phyloP scores from a whole-genome alignment of 2,329 filamentous ascomycete species.

The Zymoseptoria ardabiliae region DNA sequence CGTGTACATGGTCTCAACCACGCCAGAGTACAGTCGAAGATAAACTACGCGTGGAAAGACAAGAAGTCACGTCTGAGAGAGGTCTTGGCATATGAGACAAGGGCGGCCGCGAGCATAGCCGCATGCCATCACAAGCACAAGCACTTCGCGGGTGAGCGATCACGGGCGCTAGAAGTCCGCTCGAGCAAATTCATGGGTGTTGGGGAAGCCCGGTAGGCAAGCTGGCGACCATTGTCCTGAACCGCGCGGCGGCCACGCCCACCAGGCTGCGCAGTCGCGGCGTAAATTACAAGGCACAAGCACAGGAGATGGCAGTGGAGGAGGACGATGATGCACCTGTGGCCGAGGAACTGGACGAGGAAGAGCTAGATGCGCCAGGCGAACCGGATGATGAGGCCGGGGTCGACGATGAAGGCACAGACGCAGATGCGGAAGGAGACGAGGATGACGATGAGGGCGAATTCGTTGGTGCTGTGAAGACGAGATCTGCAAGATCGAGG shows the following conservation, averaged over 20 bases:
- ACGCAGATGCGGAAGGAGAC: slow-evolving; percentile 46
- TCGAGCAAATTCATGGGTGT: slow-evolving; percentile 15
- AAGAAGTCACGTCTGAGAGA: slow-evolving; percentile 9
- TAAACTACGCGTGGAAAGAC: slow-evolving; percentile 12
- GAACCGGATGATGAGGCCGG: slow-evolving; percentile 31
- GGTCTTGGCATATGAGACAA: slow-evolving; percentile 10
- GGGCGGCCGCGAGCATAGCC: not conserved
- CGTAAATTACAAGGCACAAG: slow-evolving; percentile 24
- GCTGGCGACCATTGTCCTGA: slow-evolving; percentile 29
- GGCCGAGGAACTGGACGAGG: slow-evolving; percentile 23
- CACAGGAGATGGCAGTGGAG: slow-evolving; percentile 16
- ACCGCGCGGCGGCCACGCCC: slow-evolving; percentile 27
- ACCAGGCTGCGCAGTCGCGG: slow-evolving; percentile 28
- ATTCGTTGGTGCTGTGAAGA: slow-evolving; percentile 32
- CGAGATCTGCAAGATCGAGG: slow-evolving; percentile 29
- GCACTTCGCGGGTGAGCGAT: not conserved
- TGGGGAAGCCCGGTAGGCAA: slow-evolving; percentile 14
- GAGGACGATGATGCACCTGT: slow-evolving; percentile 22
- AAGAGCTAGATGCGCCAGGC: slow-evolving; percentile 19
- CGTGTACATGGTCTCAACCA: not conserved
- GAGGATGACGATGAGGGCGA: slow-evolving; percentile 44
- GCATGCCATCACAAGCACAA: not conserved
- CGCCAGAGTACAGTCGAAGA: not conserved
- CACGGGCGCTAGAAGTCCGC: not conserved
- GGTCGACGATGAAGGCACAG: slow-evolving; percentile 28